These are phyloP conservation scores for Dendrobium officinale DNA, from an alignment of 106 monocot species.

Conservation along the genomic window DNA sequence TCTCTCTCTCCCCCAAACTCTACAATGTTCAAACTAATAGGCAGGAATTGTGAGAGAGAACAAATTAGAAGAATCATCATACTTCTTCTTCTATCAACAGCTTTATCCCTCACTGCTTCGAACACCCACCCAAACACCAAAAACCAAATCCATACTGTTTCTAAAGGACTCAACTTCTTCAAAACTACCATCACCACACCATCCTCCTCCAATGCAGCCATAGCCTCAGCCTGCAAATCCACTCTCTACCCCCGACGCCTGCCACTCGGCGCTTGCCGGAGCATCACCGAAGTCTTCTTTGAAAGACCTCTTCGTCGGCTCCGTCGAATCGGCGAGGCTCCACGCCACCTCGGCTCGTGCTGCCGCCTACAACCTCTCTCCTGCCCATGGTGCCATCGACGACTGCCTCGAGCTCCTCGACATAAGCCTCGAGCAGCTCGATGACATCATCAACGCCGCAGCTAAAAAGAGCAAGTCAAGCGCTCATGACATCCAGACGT, in stretches of 20 bases:
- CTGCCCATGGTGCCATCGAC: conserved; percentile 27
- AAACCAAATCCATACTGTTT: not conserved
- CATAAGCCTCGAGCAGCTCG: conserved; percentile 34
- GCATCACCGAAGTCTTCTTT: not conserved
- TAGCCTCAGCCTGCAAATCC: conserved; percentile 21
- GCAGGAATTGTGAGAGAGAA: not conserved
- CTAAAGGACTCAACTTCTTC: not conserved
- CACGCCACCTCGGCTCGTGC: conserved; percentile 22
- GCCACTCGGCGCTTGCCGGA: conserved; percentile 22
- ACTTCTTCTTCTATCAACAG: not conserved
- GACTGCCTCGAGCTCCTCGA: conserved; percentile 69
- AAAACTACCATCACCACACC: not conserved
- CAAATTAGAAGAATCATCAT: too few relatives aligned
- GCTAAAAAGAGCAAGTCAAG: conserved; percentile 19
- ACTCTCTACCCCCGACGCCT: conserved; percentile 42
- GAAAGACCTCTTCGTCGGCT: conserved; percentile 34
- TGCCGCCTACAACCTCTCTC: not conserved
- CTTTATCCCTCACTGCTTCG: not conserved
- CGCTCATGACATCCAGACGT: conserved; percentile 32
- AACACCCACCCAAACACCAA: not conserved
- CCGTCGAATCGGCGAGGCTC: conserved; percentile 34
- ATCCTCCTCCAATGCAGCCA: not conserved
- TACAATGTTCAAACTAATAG: not conserved
- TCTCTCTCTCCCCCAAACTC: not conserved
- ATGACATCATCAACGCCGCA: conserved; percentile 33